Base-by-base conservation (phyloP, 176 grass and related monocot species). In the Triticum turgidum region DNA sequence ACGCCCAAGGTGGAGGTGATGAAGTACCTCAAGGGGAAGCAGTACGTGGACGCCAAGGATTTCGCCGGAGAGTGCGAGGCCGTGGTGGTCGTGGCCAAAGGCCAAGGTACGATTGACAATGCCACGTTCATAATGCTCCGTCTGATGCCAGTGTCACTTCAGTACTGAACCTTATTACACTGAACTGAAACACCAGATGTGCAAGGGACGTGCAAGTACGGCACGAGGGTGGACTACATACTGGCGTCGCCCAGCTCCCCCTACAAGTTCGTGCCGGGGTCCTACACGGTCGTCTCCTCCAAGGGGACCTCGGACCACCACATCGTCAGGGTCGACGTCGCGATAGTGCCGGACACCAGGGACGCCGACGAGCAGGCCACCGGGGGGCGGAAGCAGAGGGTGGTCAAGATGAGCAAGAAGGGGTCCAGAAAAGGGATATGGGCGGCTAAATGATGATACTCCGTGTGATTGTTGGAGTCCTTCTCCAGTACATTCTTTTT, bases 51-150 rank as follows among this genome's bases (percentile, higher is more conserved):
- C 86, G 94, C 97, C 80, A 96, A 99, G 74, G 77, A 96, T 39
- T 99, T 96, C 80, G 92, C 90, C 24, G 97, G 97, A 25, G 97
- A 99, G 49, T 99, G 97, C 59, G 97, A 99, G 78, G 94, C 97
- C 35, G 97, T 99, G 5, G 97, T 99, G 47, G 90, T 99, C 7
- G 89, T 96, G 20, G 97, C 94, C 62, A 99, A 99, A 94, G 97
- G 97, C 1, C 97, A 99, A 96, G 92, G 25, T 25, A 25, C 25
- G 25, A 25, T 25, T 25, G 25, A 25, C 25, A 25, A 25, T 25
- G 25, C 25, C 25, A 25, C 25, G 25, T 25, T 25, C 25, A 25
- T 25, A 25, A 25, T 25, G 25, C 25, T 25, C 25, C 25, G 25
- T 25, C 25, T 25, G 25, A 25, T 25, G 25, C 25, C 25, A 25